A percentile compares a stretch with the other conserved stretches of the same genome.
Evolutionary conservation across 371 early-diverging fungal genomes (phyloP).

Genomic region (Apophysomyces ossiformis): DNA sequence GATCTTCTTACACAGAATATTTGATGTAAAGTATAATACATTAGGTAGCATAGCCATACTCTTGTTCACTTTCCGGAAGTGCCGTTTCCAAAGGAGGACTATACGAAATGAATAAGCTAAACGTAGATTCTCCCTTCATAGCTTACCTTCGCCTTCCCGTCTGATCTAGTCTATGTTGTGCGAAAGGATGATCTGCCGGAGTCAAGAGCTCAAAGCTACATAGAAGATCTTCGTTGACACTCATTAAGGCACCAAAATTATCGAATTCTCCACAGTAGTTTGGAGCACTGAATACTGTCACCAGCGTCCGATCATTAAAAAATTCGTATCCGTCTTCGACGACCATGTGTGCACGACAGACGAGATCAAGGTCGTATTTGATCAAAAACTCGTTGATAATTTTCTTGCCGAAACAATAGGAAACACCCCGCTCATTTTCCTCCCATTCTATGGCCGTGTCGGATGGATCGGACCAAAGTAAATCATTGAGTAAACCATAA

Average conservation of each 20-base stretch:
- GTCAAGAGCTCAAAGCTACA: constrained; percentile 83
- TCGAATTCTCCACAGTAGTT: constrained; percentile 99
- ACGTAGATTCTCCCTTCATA: not conserved
- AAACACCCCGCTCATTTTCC: constrained; percentile 98
- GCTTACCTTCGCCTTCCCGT: constrained; percentile 24
- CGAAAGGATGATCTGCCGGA: constrained; percentile 49
- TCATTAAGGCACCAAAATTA: constrained; percentile 96
- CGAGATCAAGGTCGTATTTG: constrained; percentile 90
- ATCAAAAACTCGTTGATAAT: constrained; percentile 90
- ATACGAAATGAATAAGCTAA: not conserved
- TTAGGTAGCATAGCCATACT: not conserved
- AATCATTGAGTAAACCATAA: constrained; percentile 84
- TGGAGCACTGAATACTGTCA: constrained; percentile 98
- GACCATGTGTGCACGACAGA: constrained; percentile 97
- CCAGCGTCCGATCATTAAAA: constrained; percentile 92
- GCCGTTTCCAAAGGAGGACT: not conserved
- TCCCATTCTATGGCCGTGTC: constrained; percentile 88
- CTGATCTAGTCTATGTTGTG: constrained; percentile 29
- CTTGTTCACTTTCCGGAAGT: not conserved
- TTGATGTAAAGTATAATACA: not conserved
- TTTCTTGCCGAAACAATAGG: constrained; percentile 93
- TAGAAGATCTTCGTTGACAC: constrained; percentile 89
- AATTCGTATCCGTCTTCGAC: constrained; percentile 99
- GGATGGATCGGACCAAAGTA: constrained; percentile 94
- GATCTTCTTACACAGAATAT: not conserved